phyloP scores from a whole-genome alignment of 305 asterid species.

The Fraxinus platypoda region DNA sequence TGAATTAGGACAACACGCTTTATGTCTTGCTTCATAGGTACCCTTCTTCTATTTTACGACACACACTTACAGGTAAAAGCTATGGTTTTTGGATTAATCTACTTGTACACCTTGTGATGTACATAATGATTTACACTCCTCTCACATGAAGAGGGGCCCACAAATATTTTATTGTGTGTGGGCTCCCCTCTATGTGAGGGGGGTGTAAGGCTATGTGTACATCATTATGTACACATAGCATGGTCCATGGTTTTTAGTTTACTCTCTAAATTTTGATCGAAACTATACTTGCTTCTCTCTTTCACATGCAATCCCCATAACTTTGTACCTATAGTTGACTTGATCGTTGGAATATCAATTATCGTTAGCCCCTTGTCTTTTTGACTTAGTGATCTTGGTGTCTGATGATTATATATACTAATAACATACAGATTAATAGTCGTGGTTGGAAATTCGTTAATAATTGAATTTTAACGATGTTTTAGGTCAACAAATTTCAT shows the following conservation, averaged over 20 bases:
- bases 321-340: neutral
- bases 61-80: neutral
- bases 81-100: no score
- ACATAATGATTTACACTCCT: no score
- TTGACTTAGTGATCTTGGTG: neutral
- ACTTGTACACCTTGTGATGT: no score
- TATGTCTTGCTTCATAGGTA: no score
- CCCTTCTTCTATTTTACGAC: no score
- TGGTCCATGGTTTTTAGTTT: neutral
- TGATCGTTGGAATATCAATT: neutral
- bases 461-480: neutral
- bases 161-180: no score
- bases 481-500: neutral
- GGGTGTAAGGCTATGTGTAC: no score
- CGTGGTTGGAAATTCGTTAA: neutral
- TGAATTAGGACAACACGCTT: no score
- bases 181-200: no score
- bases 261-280: neutral
- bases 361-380: neutral
- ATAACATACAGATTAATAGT: neutral
- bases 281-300: neutral
- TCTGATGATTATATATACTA: no score
- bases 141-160: no score
- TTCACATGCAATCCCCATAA: neutral
- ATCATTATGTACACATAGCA: no score